phyloP scores from a whole-genome alignment of 2,329 filamentous ascomycete genomes.

The Teratosphaeria viscida region DNA sequence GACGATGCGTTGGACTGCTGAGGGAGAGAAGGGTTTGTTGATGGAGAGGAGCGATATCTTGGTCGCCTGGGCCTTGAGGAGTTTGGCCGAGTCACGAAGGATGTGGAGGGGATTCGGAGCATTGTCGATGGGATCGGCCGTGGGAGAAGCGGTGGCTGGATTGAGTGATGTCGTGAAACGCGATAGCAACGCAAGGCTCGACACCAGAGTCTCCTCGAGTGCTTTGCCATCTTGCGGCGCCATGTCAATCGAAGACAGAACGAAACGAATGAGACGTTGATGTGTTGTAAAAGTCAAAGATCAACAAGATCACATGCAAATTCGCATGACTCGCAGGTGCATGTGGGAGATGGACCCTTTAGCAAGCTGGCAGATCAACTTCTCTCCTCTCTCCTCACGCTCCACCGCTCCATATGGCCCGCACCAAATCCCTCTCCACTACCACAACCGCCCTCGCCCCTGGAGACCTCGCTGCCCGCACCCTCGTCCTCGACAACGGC shows the following conservation, averaged over 20 bases:
- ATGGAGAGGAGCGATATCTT: constrained; percentile 81
- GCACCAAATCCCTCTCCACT: constrained; percentile 2
- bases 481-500: constrained; percentile 88
- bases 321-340: not conserved
- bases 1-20: constrained; percentile 61
- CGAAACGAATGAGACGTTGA: not conserved
- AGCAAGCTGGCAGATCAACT: not conserved
- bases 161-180: constrained; percentile 22
- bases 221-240: constrained; percentile 12
- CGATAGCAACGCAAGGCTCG: constrained; percentile 22
- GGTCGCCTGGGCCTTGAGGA: constrained; percentile 73
- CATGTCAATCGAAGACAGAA: constrained; percentile 9
- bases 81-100: constrained; percentile 58
- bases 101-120: constrained; percentile 51
- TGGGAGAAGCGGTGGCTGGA: constrained; percentile 7
- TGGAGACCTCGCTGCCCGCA: constrained; percentile 28
- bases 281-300: not conserved
- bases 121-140: constrained; percentile 17
- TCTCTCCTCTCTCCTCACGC: not conserved
- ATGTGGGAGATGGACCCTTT: not conserved
- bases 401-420: constrained; percentile 2
- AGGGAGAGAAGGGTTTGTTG: constrained; percentile 75
- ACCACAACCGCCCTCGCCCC: not conserved
- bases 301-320: constrained; percentile 1
- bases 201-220: constrained; percentile 20